Percentiles rank a stretch among this genome's conserved stretches.
Conservation (phyloP, 2,329 filamentous ascomycete species). For the Aspergillus pseudoterreus region DNA sequence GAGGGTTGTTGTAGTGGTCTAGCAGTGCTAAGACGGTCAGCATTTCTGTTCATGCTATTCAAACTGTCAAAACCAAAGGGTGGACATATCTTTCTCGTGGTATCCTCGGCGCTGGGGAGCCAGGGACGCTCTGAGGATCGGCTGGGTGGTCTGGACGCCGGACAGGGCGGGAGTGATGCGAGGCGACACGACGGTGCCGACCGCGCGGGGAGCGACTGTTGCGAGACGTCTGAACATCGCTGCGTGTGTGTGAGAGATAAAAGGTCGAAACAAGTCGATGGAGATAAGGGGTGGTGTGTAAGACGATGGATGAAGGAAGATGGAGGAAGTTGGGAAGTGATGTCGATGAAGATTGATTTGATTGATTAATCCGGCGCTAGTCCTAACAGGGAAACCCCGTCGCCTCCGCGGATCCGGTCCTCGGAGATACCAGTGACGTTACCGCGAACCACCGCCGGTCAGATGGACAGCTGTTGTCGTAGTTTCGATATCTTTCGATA, state of each 20-base stretch:
- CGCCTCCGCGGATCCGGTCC: conserved; percentile 16
- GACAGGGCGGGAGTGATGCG: conserved; percentile 48
- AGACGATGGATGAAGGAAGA: conserved; percentile 3
- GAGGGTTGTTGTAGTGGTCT: conserved; percentile 77
- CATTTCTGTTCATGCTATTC: background rate
- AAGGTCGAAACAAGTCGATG: conserved; percentile 10
- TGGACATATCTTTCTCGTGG: conserved; percentile 63
- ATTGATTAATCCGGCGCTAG: conserved; percentile 11
- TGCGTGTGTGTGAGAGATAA: background rate
- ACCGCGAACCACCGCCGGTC: background rate
- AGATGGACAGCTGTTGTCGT: background rate
- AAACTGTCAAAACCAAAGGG: background rate
- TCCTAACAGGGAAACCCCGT: conserved; percentile 9
- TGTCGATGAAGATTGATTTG: conserved; percentile 11
- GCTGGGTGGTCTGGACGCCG: conserved; percentile 36
- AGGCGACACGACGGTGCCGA: conserved; percentile 49
- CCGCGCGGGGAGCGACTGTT: conserved; percentile 51
- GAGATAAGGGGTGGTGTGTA: conserved; percentile 21
- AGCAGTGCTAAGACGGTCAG: conserved; percentile 48
- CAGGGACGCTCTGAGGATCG: conserved; percentile 36
- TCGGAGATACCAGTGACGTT: conserved; percentile 14
- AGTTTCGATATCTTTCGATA: background rate
- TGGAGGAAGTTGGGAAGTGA: conserved; percentile 11
- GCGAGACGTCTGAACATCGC: conserved; percentile 57
- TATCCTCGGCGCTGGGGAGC: conserved; percentile 49